Conservation (phyloP, 768 basidiomycete genomes). For the Crepidotus variabilis region DNA sequence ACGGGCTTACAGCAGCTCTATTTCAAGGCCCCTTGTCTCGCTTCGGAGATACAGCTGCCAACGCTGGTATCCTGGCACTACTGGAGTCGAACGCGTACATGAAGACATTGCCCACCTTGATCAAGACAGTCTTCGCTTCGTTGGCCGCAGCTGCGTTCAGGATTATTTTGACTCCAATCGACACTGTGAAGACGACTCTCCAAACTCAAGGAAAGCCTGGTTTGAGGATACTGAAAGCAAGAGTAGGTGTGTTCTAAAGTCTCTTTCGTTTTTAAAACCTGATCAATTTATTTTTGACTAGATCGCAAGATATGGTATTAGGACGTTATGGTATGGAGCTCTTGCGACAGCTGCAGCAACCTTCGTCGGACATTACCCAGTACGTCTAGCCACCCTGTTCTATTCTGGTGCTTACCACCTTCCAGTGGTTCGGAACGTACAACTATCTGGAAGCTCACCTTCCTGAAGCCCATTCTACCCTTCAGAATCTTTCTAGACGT, state of each 20-base stretch:
- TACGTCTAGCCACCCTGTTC: slow-evolving; percentile 25
- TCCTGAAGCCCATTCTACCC: slow-evolving; percentile 47
- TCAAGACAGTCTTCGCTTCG: slow-evolving; percentile 80
- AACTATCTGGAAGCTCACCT: slow-evolving; percentile 70
- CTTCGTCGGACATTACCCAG: slow-evolving; percentile 89
- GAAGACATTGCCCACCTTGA: slow-evolving; percentile 51
- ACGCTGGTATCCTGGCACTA: slow-evolving; percentile 86
- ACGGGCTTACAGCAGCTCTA: slow-evolving; percentile 81
- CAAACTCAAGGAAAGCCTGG: slow-evolving; percentile 85
- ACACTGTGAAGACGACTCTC: slow-evolving; percentile 93
- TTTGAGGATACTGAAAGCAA: slow-evolving; percentile 55
- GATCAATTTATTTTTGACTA: slow-evolving; percentile 18
- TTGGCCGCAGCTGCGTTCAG: slow-evolving; percentile 80
- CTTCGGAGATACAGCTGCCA: slow-evolving; percentile 95
- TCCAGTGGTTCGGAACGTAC: slow-evolving; percentile 81
- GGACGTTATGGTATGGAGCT: slow-evolving; percentile 86
- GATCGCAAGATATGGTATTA: slow-evolving; percentile 74
- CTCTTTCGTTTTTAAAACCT: background rate
- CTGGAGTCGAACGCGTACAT: slow-evolving; percentile 74
- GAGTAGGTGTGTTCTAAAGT: slow-evolving; percentile 38
- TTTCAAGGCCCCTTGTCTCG: slow-evolving; percentile 81
- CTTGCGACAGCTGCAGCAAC: slow-evolving; percentile 91
- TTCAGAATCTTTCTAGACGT: slow-evolving; percentile 67
- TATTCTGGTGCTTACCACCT: background rate
- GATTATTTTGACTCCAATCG: slow-evolving; percentile 90